phyloP scores from a whole-genome alignment of 495 filamentous ascomycete genomes.

The Aspergillus steynii region DNA sequence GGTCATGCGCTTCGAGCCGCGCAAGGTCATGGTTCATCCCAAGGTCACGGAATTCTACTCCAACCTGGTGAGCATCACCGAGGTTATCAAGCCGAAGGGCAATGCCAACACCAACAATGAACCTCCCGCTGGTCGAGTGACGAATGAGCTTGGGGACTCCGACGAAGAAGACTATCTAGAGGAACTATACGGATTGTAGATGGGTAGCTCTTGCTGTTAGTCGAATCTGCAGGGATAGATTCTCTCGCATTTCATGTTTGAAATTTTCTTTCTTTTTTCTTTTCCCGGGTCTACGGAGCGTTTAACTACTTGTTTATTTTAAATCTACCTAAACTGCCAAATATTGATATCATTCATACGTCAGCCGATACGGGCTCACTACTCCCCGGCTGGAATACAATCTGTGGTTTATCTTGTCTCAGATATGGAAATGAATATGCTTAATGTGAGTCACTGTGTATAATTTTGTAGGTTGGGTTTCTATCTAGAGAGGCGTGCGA shows the following conservation, averaged over 20 bases:
- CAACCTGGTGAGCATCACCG: conserved; percentile 60
- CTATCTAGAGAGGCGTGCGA: neutral
- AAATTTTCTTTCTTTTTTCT: neutral
- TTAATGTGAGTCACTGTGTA: neutral
- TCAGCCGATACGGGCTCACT: neutral
- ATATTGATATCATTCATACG: neutral
- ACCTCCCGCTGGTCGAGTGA: neutral
- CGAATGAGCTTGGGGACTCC: neutral
- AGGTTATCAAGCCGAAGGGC: conserved; percentile 34
- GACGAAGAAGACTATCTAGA: conserved; percentile 11
- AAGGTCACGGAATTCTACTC: conserved; percentile 83
- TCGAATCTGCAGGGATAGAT: neutral
- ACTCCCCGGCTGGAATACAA: neutral
- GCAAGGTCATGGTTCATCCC: conserved; percentile 92
- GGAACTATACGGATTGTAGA: neutral
- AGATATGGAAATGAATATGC: neutral
- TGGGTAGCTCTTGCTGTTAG: neutral
- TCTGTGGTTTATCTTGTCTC: neutral
- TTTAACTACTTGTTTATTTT: neutral
- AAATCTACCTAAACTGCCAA: neutral
- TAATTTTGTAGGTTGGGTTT: neutral
- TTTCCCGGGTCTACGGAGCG: neutral
- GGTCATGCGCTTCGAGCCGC: conserved; percentile 83
- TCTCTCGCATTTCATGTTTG: no score
- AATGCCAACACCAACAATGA: neutral